phyloP scores from a whole-genome alignment of 169 alveolate species.

The Eimeria praecox region DNA sequence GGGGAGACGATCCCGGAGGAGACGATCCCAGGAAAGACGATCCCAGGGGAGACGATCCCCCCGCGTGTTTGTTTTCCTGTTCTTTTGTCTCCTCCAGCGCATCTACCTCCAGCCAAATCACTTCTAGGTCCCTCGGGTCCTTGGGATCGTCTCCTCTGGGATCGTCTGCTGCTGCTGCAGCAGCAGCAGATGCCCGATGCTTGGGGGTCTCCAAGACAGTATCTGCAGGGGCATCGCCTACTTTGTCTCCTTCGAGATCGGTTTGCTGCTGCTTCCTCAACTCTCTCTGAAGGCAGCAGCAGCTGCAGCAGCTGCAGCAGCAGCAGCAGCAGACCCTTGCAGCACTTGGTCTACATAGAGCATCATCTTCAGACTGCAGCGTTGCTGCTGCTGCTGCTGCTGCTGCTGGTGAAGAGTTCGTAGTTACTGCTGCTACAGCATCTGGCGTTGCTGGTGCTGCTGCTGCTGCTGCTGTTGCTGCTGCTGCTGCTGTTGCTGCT shows the following conservation, averaged over 20 bases:
- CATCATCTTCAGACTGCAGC: neutral
- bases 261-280: neutral
- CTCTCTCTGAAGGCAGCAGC: neutral
- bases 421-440: neutral
- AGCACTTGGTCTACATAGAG: too few relatives aligned
- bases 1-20: neutral
- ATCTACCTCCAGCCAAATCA: conserved; percentile 21
- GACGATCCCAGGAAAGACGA: neutral
- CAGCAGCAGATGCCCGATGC: too few relatives aligned
- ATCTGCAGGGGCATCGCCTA: neutral
- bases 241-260: neutral
- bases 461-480: neutral
- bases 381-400: neutral
- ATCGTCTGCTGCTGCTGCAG: conserved; percentile 47
- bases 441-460: conserved; percentile 3
- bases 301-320: conserved; percentile 11
- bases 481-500: conserved; percentile 18
- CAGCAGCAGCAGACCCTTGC: neutral
- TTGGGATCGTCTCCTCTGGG: conserved; percentile 3
- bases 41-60: neutral
- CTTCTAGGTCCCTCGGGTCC: neutral
- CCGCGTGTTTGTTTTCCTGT: neutral
- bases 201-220: too few relatives aligned
- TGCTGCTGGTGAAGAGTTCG: neutral
- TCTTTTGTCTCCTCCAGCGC: neutral